Conservation (phyloP, 1,284 basidiomycete species). For the Fomitopsis schrenkii region DNA sequence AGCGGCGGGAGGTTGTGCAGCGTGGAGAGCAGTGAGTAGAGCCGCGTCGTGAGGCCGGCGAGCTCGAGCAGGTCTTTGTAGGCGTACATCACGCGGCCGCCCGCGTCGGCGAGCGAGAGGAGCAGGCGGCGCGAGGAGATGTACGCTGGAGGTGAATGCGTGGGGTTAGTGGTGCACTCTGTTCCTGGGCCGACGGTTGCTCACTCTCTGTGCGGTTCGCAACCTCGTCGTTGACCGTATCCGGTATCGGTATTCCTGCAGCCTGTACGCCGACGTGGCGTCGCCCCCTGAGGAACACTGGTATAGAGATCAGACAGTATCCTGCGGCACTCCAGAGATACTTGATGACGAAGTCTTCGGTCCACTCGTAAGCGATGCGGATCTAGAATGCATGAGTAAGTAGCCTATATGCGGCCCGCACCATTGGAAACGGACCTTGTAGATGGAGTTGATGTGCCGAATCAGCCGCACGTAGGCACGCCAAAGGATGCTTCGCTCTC, state of each 20-base stretch:
- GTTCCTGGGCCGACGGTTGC: slow-evolving; percentile 18
- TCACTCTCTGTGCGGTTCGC: slow-evolving; percentile 39
- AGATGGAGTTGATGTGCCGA: slow-evolving; percentile 88
- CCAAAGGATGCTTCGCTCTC: slow-evolving; percentile 84
- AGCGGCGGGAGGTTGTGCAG: slow-evolving; percentile 69
- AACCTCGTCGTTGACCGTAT: slow-evolving; percentile 20
- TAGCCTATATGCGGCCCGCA: neutral
- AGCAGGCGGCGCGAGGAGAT: slow-evolving; percentile 93
- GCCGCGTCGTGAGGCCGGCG: slow-evolving; percentile 86
- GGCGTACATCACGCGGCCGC: slow-evolving; percentile 88
- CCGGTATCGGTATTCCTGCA: slow-evolving; percentile 8
- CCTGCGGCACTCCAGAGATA: slow-evolving; percentile 92
- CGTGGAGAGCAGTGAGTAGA: slow-evolving; percentile 86
- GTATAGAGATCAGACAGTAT: slow-evolving; percentile 86
- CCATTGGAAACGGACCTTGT: slow-evolving; percentile 56
- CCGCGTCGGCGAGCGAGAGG: slow-evolving; percentile 92
- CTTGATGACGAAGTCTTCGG: slow-evolving; percentile 92
- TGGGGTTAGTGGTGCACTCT: neutral
- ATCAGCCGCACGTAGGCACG: slow-evolving; percentile 80
- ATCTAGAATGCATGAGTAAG: slow-evolving; percentile 39
- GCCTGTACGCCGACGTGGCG: slow-evolving; percentile 41
- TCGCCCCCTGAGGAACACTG: slow-evolving; percentile 65
- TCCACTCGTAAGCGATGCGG: slow-evolving; percentile 84
- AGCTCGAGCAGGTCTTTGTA: slow-evolving; percentile 92
- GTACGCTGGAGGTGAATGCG: slow-evolving; percentile 56